Base-by-base conservation (phyloP, 169 alveolate genomes). In the Plasmodium gaboni region DNA sequence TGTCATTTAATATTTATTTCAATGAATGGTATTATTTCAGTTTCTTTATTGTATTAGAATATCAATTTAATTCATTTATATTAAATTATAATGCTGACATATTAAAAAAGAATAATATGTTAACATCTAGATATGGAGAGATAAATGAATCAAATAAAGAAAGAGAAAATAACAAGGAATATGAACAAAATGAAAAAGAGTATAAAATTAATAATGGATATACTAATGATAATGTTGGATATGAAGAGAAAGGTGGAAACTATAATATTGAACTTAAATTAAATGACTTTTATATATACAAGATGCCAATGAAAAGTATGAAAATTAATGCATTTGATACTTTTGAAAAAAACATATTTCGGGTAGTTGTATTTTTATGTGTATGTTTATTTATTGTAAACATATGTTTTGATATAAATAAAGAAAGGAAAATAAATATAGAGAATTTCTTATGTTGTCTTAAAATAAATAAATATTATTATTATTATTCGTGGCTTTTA, bases 11-110 rank as follows among this genome's bases (percentile, higher is more conserved):
- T 50, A 48, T 68, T 6, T 68, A 53, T n/a, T 67, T 83, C 22
- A 83, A 83, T 64, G 91, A 83, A 22, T 83, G 91, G 91, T 83
- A 83, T 59, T 83, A 83, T 61, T 44, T 59, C 4, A 83, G 91
- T 24, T 83, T 83, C 44, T 83, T 83, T 61, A 83, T 83, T 10
- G 91, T 69, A 5, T 15, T 83, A 24, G 91, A 83, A 61, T 83
- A 68, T 38, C 72, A 83, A 42, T 83, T 83, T 83, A 69, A 83
- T 46, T 83, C 42, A 0, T 83, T 83, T 3, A 10, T 68, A 24
- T 44, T 83, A 5, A 26, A 44, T 26, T 83, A 69, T 67, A 38
- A 83, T 53, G 13, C 80, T 1, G n/a, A 48, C 17, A 57, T 19
- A 22, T 73, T 73, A 17, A 19, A 73, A 53, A 51, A 17, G 19